Evolutionary conservation across 768 basidiomycete genomes (phyloP).

Genomic region (Grammothele lineata): DNA sequence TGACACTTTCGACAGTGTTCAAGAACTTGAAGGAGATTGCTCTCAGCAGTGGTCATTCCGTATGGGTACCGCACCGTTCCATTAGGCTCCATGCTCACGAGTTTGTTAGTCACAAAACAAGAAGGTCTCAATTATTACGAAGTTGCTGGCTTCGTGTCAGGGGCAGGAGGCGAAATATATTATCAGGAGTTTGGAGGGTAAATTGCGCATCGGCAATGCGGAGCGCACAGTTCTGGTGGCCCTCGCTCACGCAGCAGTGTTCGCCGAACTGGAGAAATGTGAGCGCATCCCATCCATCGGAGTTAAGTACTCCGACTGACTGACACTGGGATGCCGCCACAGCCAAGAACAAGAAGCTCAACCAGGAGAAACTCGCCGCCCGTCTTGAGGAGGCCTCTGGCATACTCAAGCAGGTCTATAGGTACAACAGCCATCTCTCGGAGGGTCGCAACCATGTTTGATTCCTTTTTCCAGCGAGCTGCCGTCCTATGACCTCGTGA

Average conservation of each 20-base stretch:
- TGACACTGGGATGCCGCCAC: no score
- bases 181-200: conserved; percentile 92
- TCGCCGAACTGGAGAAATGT: conserved; percentile 73
- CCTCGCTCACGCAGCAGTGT: conserved; percentile 85
- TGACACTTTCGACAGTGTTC: conserved; percentile 89
- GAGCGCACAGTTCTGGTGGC: conserved; percentile 94
- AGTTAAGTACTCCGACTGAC: no score
- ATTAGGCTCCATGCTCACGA: not conserved
- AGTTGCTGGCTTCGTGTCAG: conserved; percentile 88
- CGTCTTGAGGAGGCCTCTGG: conserved; percentile 74
- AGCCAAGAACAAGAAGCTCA: conserved; percentile 67
- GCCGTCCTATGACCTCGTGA: conserved; percentile 86
- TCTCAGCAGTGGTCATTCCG: conserved; percentile 76
- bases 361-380: conserved; percentile 63
- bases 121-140: conserved; percentile 94
- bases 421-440: conserved; percentile 42
- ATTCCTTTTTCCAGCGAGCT: conserved; percentile 58
- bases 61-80: conserved; percentile 31
- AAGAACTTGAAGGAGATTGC: conserved; percentile 90
- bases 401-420: conserved; percentile 88
- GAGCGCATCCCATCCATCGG: conserved; percentile 10
- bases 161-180: conserved; percentile 95
- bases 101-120: conserved; percentile 80
- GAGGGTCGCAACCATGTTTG: no score
- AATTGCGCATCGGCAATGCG: conserved; percentile 94